Evolutionary conservation across 2,329 filamentous ascomycete species (phyloP).

Genomic region (Leptodontidium sp.): DNA sequence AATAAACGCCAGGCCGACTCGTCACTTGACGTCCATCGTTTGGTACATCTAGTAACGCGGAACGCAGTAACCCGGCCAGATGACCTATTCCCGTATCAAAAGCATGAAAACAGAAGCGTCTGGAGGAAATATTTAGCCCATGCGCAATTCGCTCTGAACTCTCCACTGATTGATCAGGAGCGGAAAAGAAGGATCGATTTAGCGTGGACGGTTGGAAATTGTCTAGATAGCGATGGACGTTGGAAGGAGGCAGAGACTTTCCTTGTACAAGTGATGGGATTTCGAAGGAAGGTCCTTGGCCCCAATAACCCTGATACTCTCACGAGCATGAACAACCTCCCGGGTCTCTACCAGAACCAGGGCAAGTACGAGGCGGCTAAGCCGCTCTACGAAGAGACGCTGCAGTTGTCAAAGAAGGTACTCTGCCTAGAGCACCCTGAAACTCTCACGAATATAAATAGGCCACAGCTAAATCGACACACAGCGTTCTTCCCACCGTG

Average conservation of each 20-base stretch:
- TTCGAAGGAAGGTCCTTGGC: not conserved
- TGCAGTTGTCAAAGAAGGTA: too few species aligned
- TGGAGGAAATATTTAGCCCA: constrained; percentile 36
- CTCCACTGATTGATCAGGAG: constrained; percentile 12
- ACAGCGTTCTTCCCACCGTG: too few species aligned
- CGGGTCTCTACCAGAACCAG: not conserved
- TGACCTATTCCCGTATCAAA: constrained; percentile 32
- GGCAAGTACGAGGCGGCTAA: not conserved
- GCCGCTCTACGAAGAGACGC: too few species aligned
- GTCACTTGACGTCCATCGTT: constrained; percentile 34
- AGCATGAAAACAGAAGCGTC: constrained; percentile 28
- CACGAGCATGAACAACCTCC: not conserved
- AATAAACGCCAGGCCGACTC: constrained; percentile 17
- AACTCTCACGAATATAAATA: too few species aligned
- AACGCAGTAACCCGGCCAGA: constrained; percentile 27
- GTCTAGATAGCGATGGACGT: not conserved
- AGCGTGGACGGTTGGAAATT: not conserved
- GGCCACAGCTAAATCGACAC: too few species aligned
- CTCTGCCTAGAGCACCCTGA: not conserved
- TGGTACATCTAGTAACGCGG: constrained; percentile 35
- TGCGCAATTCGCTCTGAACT: constrained; percentile 13
- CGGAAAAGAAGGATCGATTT: constrained; percentile 1
- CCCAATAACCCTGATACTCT: not conserved
- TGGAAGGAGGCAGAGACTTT: not conserved
- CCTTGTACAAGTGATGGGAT: not conserved